Percentiles rank a stretch among this genome's conserved stretches.
Conservation (phyloP, 176 grass and related monocot species). For the maize (Zea mays) region DNA sequence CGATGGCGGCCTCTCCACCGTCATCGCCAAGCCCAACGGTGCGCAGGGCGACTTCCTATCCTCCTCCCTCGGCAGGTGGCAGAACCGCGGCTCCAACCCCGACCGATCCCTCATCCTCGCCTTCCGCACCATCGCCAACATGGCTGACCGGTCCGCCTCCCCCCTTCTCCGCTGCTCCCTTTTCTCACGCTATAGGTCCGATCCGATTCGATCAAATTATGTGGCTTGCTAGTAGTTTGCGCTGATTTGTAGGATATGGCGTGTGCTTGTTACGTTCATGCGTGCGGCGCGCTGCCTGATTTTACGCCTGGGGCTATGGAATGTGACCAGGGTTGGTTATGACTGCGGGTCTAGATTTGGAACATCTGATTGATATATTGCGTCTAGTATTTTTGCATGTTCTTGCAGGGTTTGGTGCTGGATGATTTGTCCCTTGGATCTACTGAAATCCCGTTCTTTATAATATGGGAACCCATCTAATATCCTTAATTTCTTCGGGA, state of each 20-base stretch:
- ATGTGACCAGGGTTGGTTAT: background rate
- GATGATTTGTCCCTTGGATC: slow-evolving; percentile 30
- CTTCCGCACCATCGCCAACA: slow-evolving; percentile 85
- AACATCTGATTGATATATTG: slow-evolving; percentile 7
- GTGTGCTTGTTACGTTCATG: background rate
- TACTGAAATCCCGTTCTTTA: background rate
- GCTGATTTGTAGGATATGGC: background rate
- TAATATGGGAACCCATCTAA: background rate
- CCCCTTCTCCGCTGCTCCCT: too few relatives aligned
- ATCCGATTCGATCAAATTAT: slow-evolving; percentile 22
- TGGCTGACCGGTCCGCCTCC: slow-evolving; percentile 60
- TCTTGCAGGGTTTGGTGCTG: background rate
- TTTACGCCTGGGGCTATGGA: background rate
- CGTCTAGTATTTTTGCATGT: too few relatives aligned
- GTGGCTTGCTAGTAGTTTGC: background rate
- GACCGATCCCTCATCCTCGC: slow-evolving; percentile 80
- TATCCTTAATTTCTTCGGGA: background rate
- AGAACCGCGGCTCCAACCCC: slow-evolving; percentile 75
- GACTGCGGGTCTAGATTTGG: slow-evolving; percentile 21
- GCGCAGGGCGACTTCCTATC: slow-evolving; percentile 66
- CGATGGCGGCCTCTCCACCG: slow-evolving; percentile 78
- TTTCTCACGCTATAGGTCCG: background rate
- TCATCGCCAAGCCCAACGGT: slow-evolving; percentile 89
- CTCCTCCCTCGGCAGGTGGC: slow-evolving; percentile 73
- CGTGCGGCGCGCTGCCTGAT: background rate